Evolutionary conservation across 768 basidiomycete species (phyloP), one percentile per base, ranked within the genome.

Genomic region (Russula emetica): DNA sequence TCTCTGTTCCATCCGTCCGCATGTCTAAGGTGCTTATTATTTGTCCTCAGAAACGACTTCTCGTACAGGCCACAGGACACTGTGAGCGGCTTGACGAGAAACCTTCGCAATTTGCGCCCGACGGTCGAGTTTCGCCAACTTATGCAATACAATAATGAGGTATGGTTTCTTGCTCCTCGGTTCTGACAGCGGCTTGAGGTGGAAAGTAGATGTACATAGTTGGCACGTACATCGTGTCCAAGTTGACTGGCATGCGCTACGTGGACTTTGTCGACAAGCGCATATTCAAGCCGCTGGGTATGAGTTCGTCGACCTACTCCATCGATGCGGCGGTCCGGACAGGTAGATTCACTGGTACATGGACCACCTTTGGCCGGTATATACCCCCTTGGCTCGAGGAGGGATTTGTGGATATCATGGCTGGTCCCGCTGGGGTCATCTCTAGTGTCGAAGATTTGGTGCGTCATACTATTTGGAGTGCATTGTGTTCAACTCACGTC

Each of bases 381-480:
- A 69, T 79, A 0, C 76, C 78, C 2, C 70, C 69, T 32, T 74
- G 70, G 64, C 70, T 76, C 16, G 9, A 34, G 20, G 64, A 63
- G 1, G 74, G 76, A 54, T 36, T 61, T 36, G 6, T 60, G 6
- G 68, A 70, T 1, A 50, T 74, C 26, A 62, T 69, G 8, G 76
- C 78, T 4, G 80, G 79, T 7, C 61, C 80, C 0, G 80, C 76
- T 2, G 80, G 79, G 1, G 55, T 82, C 26, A 77, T 80, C 34
- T 78, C 80, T 18, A 79, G 68, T 32, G 72, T 72, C 0, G 64
- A 74, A 28, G 81, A 82, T 40, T 73, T 82, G 76, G 81, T 78
- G 36, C 10, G 77, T 67, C 34, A n/a, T 18, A 18, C 34, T 34
- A 53, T 54, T 30, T 51, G 28, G 42, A 51, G 5, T 11, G 3